Base-by-base conservation (phyloP, 306 rosid species). In the Bauhinia variegata region DNA sequence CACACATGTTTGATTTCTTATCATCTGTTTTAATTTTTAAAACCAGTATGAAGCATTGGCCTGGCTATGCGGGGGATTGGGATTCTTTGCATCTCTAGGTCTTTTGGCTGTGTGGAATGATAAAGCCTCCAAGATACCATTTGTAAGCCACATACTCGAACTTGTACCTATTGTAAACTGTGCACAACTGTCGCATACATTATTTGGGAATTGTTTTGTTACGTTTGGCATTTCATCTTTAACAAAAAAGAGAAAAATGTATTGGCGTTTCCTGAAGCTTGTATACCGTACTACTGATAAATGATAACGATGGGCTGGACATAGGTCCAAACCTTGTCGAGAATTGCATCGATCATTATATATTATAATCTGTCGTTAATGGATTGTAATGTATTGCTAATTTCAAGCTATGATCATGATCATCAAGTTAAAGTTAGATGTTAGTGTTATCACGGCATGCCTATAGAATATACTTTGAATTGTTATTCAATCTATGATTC, bases 1-100 rank as follows among this genome's bases (percentile, higher is more conserved):
- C 2, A 23, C 28, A 23, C 28, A 23, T 23, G 28, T 23, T 23
- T 23, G 28, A 23, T 54, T 49, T 8, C 5, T 12, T 19, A 66
- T 16, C 11, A 30, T 53, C 48, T 62, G 10, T 17, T n/a, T 9
- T 38, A 15, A 2, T 19, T 47, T 18, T 72, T 55, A 31, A 51
- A 39, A 65, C 8, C 75, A 90, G 97, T 95, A 90, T 70, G 96
- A 95, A 80, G 99, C 99, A 64, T 82, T 95, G 84, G 97, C 86
- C 7, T 95, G 99, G 99, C 82, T 93, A 5, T 86, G 96, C 67
- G 99, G 96, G 47, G 96, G 97, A 16, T 82, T 93, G 73, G 46
- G 99, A 7, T 90, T 53, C 68, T 90, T 90, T n/a, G 96, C 85
- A 0, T 53, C 80, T 28, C 43, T 93, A 47, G 99, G 99, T 53